Evolutionary conservation across 139 green algal genomes (phyloP), one percentile per base, ranked within the genome.

Genomic region (Penium margaritaceum): DNA sequence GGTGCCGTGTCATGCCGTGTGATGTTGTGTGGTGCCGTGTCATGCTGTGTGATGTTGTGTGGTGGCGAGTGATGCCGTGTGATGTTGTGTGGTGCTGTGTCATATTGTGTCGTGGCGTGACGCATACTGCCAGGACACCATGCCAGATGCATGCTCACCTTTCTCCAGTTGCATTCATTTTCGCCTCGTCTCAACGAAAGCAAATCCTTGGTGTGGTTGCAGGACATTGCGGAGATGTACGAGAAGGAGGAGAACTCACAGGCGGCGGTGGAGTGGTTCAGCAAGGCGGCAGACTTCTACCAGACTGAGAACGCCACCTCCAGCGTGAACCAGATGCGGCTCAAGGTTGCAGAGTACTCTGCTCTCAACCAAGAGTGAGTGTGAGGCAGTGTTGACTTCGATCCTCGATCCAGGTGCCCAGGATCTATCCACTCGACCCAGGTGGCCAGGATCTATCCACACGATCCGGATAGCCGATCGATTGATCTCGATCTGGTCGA

Each of bases 151-250:
- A 58, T 33, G 7, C 47, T 27, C 9, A 21, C 17, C 17, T 58
- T 24, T 27, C 47, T 5, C 15, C n/a, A n/a, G n/a, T n/a, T n/a
- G n/a, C n/a, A n/a, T n/a, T n/a, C n/a, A n/a, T n/a, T n/a, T n/a
- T n/a, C 51, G 5, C 19, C 51, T 60, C 51, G 24, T 21, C 14
- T 32, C 14, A 1, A 3, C 51, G 5, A 21, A 24, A 33, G n/a
- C 47, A 21, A 1, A 14, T 32, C 47, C 14, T 24, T 1, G 24
- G 15, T 15, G 15, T 38, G 15, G 27, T 32, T 29, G 30, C 68
- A 77, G 70, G 70, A 77, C 55, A 60, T 77, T 14, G 70, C 57
- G 62, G 70, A 77, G 57, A 70, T 68, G n/a, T 77, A 70, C 35
- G 70, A 77, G 57, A 77, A 77, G 63, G 70, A 77, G 70, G 70